Percentiles rank a stretch among this genome's conserved stretches.
Conservation (phyloP, 1,284 basidiomycete genomes). For the Melampsora americana region DNA sequence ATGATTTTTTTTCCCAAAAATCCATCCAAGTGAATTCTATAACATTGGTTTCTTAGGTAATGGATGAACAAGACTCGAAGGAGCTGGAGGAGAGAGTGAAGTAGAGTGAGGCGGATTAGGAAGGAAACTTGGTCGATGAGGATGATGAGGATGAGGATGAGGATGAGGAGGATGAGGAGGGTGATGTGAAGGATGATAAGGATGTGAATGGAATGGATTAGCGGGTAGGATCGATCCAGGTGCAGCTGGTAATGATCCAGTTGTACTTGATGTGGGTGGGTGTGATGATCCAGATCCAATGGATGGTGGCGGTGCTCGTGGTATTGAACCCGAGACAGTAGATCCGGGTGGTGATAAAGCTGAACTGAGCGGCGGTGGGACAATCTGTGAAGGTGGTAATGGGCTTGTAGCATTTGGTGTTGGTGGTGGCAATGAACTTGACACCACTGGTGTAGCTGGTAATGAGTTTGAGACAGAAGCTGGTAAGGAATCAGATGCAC, state of each 20-base stretch:
- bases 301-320: not conserved
- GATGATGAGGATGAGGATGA: not conserved
- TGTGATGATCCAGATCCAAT: not conserved
- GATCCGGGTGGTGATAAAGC: not conserved
- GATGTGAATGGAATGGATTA: not conserved
- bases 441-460: too few relatives aligned
- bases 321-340: not conserved
- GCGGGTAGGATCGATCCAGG: not conserved
- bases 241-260: not conserved
- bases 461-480: not conserved
- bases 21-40: too few relatives aligned
- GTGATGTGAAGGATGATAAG: not conserved
- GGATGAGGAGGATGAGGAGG: not conserved
- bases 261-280: not conserved
- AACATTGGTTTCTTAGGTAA: constrained; percentile 41
- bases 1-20: too few relatives aligned
- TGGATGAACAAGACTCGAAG: constrained; percentile 20
- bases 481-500: not conserved
- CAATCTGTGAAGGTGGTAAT: not conserved
- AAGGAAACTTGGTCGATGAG: not conserved
- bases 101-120: not conserved
- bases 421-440: not conserved
- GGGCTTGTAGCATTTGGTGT: not conserved
- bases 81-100: constrained; percentile 15
- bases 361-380: not conserved